Evolutionary conservation across 2,329 filamentous ascomycete species (phyloP).

Genomic region (Fusarium sacchari): DNA sequence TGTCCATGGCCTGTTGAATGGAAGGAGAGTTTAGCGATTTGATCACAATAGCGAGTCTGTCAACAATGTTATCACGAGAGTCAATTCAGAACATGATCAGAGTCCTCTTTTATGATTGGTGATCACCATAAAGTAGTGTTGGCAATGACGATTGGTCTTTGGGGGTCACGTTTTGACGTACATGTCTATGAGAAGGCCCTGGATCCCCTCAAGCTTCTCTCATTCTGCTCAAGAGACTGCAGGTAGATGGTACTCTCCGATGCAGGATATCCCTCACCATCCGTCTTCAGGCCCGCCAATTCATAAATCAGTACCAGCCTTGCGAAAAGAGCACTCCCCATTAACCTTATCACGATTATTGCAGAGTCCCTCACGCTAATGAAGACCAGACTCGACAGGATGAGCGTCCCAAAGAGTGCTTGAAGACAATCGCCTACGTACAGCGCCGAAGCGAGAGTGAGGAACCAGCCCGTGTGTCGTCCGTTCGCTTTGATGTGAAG

Average conservation of each 20-base stretch:
- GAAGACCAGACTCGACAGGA: constrained; percentile 31
- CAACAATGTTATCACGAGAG: too few species aligned
- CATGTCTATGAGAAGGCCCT: background rate
- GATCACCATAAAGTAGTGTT: background rate
- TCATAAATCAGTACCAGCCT: constrained; percentile 21
- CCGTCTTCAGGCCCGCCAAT: constrained; percentile 8
- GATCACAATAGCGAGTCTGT: background rate
- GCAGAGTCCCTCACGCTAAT: constrained; percentile 27
- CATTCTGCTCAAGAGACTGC: background rate
- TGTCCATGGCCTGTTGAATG: background rate
- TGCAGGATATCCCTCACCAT: background rate
- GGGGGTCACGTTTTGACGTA: background rate
- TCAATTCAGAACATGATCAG: background rate
- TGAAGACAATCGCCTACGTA: constrained; percentile 27
- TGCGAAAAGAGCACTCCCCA: constrained; percentile 20
- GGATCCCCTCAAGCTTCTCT: background rate
- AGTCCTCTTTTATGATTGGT: background rate
- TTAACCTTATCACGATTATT: constrained; percentile 15
- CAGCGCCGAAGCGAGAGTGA: constrained; percentile 1
- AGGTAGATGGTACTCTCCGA: background rate
- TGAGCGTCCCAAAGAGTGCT: constrained; percentile 18
- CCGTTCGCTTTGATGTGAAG: background rate
- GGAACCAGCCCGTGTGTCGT: constrained; percentile 5
- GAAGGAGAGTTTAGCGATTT: background rate
- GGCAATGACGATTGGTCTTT: background rate